phyloP scores from a whole-genome alignment of 768 basidiomycete species.

The Collybia sordida region DNA sequence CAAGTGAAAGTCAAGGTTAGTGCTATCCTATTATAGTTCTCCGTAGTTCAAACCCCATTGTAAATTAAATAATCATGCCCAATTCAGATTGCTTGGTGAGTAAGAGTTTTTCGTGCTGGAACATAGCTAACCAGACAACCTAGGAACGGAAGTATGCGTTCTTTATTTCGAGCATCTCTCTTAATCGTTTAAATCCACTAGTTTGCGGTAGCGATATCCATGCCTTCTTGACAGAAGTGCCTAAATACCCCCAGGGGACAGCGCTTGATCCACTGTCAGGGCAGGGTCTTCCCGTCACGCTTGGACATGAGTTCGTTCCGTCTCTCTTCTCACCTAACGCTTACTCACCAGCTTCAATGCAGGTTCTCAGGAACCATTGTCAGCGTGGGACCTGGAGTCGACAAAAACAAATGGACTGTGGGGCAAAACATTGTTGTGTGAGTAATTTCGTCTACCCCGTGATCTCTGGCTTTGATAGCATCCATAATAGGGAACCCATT shows the following conservation, averaged over 20 bases:
- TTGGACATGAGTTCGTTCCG: conserved; percentile 44
- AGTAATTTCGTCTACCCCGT: conserved; percentile 7
- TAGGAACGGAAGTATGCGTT: conserved; percentile 32
- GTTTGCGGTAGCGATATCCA: conserved; percentile 52
- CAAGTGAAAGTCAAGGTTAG: conserved; percentile 46
- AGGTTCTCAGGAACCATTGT: conserved; percentile 36
- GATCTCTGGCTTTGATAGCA: neutral
- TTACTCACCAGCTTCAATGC: neutral
- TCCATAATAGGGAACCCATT: conserved; percentile 35
- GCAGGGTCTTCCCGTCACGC: conserved; percentile 37
- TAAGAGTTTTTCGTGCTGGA: neutral
- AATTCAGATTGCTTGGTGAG: conserved; percentile 29
- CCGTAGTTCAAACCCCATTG: conserved; percentile 1
- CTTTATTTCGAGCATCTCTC: neutral
- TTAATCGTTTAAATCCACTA: conserved; percentile 5
- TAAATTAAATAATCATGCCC: neutral
- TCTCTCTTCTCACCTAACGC: neutral
- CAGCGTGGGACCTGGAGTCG: conserved; percentile 31
- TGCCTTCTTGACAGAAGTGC: conserved; percentile 30
- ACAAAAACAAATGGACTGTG: conserved; percentile 27
- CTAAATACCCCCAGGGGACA: conserved; percentile 28
- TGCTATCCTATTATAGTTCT: neutral
- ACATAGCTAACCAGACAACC: neutral
- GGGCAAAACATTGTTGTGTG: conserved; percentile 36
- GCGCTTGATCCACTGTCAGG: conserved; percentile 35